Percentiles rank a stretch among this genome's conserved stretches.
Evolutionary conservation across 768 basidiomycete genomes (phyloP).

Genomic region (Tremella yokohamensis): DNA sequence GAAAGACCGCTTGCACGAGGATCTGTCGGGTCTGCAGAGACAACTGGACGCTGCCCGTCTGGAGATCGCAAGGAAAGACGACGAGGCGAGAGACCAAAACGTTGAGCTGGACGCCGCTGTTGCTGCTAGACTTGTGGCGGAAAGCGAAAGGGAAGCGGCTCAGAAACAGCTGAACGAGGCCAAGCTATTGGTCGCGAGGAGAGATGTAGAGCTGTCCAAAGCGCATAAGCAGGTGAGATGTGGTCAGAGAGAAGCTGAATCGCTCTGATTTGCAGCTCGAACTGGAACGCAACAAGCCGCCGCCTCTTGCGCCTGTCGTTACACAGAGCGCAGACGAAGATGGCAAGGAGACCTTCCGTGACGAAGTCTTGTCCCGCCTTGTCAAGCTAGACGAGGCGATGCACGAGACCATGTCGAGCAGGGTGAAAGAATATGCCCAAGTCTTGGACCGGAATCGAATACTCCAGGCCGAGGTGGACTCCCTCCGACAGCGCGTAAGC

Average conservation of each 20-base stretch:
- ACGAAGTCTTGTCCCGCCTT: conserved; percentile 1
- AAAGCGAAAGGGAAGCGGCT: neutral
- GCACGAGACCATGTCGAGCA: conserved; percentile 18
- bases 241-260: neutral
- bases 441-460: conserved; percentile 18
- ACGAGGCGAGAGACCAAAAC: neutral
- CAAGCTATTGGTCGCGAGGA: neutral
- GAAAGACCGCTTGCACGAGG: neutral
- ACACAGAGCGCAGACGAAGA: neutral
- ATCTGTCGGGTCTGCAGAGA: neutral
- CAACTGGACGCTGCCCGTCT: neutral
- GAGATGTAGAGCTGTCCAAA: neutral
- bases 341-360: neutral
- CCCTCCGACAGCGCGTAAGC: neutral
- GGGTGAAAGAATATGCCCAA: conserved; percentile 17
- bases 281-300: neutral
- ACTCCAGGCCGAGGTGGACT: conserved; percentile 14
- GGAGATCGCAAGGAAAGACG: neutral
- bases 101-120: neutral
- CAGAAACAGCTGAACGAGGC: neutral
- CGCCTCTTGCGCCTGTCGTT: neutral
- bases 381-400: conserved; percentile 4
- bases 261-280: neutral
- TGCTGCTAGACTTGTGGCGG: neutral
- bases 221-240: neutral